Evolutionary conservation across 495 filamentous ascomycete species (phyloP).

Genomic region (Evernia prunastri): DNA sequence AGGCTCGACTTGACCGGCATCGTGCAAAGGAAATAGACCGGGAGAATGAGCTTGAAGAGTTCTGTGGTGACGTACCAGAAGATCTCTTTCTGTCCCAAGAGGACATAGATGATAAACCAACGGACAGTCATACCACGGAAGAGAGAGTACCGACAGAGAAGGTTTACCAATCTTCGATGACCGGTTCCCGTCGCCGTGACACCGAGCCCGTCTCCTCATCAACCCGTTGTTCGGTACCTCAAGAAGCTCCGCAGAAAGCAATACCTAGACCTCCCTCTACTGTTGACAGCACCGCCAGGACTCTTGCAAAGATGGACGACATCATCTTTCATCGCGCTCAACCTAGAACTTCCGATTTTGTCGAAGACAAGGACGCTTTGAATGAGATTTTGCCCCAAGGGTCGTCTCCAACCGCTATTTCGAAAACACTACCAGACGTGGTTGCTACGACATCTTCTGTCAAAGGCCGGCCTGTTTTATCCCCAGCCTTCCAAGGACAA

Average conservation of each 20-base stretch:
- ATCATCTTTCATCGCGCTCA: slow-evolving; percentile 6
- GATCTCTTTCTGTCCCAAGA: slow-evolving; percentile 11
- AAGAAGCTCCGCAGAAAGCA: background rate
- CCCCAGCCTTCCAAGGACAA: slow-evolving; percentile 5
- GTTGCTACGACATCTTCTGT: background rate
- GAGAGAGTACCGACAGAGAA: background rate
- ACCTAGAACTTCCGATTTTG: background rate
- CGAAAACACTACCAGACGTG: background rate
- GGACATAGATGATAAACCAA: background rate
- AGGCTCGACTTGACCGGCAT: slow-evolving; percentile 13
- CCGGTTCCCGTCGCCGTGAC: background rate
- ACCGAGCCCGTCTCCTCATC: background rate
- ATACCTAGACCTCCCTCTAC: slow-evolving; percentile 6
- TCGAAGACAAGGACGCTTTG: background rate
- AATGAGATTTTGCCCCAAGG: background rate
- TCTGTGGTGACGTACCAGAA: background rate
- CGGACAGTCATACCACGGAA: background rate
- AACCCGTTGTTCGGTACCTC: background rate
- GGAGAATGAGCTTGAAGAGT: background rate
- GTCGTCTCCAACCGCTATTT: background rate
- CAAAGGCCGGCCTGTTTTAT: background rate
- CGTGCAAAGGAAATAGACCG: background rate
- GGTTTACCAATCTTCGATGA: background rate
- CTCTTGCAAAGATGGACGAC: slow-evolving; percentile 21
- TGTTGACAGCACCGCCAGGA: slow-evolving; percentile 1